phyloP scores from a whole-genome alignment of 345 rosid species.

The Ceriops zippeliana region DNA sequence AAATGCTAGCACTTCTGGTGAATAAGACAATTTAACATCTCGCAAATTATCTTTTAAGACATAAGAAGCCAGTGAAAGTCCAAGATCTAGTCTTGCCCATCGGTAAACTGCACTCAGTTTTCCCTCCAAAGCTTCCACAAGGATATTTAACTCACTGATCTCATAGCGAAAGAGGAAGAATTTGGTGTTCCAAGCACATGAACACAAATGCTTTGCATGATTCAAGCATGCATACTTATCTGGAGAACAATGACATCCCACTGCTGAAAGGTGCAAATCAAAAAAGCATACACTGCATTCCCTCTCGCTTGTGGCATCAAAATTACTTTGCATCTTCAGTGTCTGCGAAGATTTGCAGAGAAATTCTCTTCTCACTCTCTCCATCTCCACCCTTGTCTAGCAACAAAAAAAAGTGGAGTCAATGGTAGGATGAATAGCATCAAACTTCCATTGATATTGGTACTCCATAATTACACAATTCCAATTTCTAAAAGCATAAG shows the following conservation, averaged over 20 bases:
- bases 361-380: constrained; percentile 60
- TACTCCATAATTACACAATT: background rate
- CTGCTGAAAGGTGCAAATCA: constrained; percentile 98
- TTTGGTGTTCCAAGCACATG: constrained; percentile 66
- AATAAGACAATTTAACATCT: constrained; percentile 36
- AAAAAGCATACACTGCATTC: constrained; percentile 88
- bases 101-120: constrained; percentile 87
- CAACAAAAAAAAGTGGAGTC: constrained; percentile 21
- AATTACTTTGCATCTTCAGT: constrained; percentile 81
- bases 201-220: constrained; percentile 83
- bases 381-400: constrained; percentile 78
- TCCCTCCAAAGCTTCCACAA: constrained; percentile 95
- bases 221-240: constrained; percentile 85
- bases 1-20: constrained; percentile 31
- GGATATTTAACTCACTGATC: constrained; percentile 72
- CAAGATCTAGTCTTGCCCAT: constrained; percentile 98
- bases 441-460: background rate
- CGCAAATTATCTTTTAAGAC: constrained; percentile 41
- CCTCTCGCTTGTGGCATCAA: constrained; percentile 84
- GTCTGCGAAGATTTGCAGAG: constrained; percentile 56
- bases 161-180: constrained; percentile 84
- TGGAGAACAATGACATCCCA: constrained; percentile 86
- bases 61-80: constrained; percentile 67
- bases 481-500: background rate
- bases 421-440: constrained; percentile 11